Conservation (phyloP, 805 yeast genomes). For the Nakazawaea pomicola region DNA sequence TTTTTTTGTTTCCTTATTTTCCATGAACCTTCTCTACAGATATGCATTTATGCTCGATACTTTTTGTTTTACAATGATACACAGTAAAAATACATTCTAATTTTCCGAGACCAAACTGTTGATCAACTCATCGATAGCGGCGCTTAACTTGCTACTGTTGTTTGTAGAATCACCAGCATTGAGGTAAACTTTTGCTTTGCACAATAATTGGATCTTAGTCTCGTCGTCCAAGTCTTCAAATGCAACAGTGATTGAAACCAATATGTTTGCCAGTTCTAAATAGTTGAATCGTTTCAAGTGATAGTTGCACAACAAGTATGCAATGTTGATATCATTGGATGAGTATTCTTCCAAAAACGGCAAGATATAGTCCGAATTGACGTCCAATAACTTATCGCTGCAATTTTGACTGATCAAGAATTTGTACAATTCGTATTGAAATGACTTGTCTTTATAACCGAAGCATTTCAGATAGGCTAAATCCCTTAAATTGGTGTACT, state of each 20-base stretch:
- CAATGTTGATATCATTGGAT: slow-evolving; percentile 59
- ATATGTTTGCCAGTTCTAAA: slow-evolving; percentile 78
- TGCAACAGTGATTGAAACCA: slow-evolving; percentile 22
- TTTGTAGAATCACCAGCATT: slow-evolving; percentile 12
- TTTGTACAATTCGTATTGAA: slow-evolving; percentile 88
- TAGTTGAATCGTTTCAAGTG: slow-evolving; percentile 78
- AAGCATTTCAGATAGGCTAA: slow-evolving; percentile 71
- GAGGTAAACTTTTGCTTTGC: slow-evolving; percentile 12
- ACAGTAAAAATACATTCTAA: no score
- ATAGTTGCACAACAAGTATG: slow-evolving; percentile 83
- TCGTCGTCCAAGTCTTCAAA: slow-evolving; percentile 13
- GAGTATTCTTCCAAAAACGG: slow-evolving; percentile 71
- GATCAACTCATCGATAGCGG: slow-evolving; percentile 19
- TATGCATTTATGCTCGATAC: no score
- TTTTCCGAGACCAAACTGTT: slow-evolving; percentile 9
- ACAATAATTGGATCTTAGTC: slow-evolving; percentile 12
- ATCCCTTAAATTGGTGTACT: slow-evolving; percentile 51
- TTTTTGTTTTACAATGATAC: no score
- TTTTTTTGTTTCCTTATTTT: background rate
- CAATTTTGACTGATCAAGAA: slow-evolving; percentile 83
- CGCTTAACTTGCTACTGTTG: slow-evolving; percentile 11
- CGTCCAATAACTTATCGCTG: slow-evolving; percentile 69
- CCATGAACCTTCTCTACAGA: background rate
- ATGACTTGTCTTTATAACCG: slow-evolving; percentile 70
- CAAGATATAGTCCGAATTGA: slow-evolving; percentile 77